Conservation (phyloP, 2,329 filamentous ascomycete genomes). For the Annulohypoxylon truncatum region DNA sequence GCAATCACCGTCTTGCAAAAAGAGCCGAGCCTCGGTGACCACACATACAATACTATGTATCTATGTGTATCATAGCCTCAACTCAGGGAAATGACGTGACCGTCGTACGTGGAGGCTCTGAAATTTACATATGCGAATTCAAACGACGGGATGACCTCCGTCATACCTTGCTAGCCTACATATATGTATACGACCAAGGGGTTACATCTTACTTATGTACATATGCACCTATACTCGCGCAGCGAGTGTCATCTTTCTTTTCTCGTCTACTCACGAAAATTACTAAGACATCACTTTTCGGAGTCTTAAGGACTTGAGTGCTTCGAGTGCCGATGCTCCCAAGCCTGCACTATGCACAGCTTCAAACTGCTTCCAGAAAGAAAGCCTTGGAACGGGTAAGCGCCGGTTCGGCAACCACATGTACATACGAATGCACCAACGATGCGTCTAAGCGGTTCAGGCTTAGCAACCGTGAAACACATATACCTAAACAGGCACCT, state of each 20-base stretch:
- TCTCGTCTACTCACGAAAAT: background rate
- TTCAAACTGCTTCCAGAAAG: background rate
- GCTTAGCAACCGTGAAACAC: background rate
- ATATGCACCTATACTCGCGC: conserved; percentile 4
- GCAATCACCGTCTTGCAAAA: conserved; percentile 16
- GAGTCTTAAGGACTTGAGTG: background rate
- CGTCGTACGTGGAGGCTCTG: conserved; percentile 11
- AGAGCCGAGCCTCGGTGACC: conserved; percentile 22
- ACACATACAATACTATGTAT: background rate
- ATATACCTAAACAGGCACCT: background rate
- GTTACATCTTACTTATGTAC: background rate
- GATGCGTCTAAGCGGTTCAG: conserved; percentile 18
- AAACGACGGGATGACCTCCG: conserved; percentile 2
- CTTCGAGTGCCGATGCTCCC: background rate
- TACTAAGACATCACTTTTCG: background rate
- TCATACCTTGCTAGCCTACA: background rate
- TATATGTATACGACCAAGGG: background rate
- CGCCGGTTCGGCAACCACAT: conserved; percentile 11
- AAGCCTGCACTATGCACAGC: background rate
- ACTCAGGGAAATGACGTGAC: conserved; percentile 30
- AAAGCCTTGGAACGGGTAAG: background rate
- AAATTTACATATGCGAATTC: background rate
- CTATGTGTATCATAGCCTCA: background rate
- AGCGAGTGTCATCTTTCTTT: conserved; percentile 8
- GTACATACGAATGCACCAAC: conserved; percentile 6